Evolutionary conservation across 2,329 filamentous ascomycete genomes (phyloP), one percentile per base, ranked within the genome.

Genomic region (Apiospora saccharicola): DNA sequence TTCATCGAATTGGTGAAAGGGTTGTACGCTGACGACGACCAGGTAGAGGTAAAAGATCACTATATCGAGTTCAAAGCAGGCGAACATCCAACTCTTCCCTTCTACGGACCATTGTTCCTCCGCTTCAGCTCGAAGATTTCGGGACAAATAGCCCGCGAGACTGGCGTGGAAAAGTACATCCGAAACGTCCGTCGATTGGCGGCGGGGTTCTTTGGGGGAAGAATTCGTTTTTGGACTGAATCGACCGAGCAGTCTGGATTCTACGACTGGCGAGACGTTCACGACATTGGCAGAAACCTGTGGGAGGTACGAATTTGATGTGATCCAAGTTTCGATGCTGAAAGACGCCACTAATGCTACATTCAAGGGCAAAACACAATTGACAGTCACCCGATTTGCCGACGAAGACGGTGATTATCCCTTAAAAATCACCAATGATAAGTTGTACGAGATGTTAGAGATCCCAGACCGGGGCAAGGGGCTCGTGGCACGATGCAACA

Each of bases 391-490:
- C 13, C 4, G 13, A 16, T 68, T 68, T 22, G 67, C 68, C 68
- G 6, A 34, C 22, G 14, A 7, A 30, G 24, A 26, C 30, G 26
- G 41, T 13, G 46, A 24, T 8, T 47, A 69, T 24, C 43, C 68
- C 6, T n/a, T 3, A 7, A 24, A 7, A 46, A 10, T 13, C 57
- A 44, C 61, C 24, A 44, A 61, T 10, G 46, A 0, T 37, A 43
- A 10, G 3, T 44, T 78, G 3, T 79, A 77, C 71, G 71, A 70
- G 26, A 68, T 77, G 30, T 69, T 76, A 43, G 71, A 74, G 47
- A 71, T 81, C 2, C 75, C 76, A 22, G 81, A 79, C 24, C 83
- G 82, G 77, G 83, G 84, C 2, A 81, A 80, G 79, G 83, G 83
- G 10, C 77, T 86, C 8, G 73, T 85, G 68, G 83, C 84, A 13